A percentile compares a stretch with the other conserved stretches of the same genome.
Conservation (phyloP, 2,329 filamentous ascomycete genomes). For the Colletotrichum paranaense region DNA sequence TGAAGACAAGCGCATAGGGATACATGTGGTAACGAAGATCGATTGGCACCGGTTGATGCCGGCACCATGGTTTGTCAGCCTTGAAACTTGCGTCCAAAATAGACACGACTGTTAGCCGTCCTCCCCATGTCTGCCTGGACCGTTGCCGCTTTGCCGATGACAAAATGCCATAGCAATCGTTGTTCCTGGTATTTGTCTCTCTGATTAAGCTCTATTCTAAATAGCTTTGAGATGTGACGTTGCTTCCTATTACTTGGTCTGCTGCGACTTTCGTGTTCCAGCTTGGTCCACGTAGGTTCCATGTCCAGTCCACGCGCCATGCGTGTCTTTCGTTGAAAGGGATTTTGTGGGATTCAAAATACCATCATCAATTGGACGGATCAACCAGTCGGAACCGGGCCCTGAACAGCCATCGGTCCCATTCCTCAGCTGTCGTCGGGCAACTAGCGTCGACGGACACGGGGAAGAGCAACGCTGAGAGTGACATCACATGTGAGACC, state of each 20-base stretch:
- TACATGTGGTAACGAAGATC: not conserved
- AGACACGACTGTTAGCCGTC: not conserved
- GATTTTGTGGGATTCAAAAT: not conserved
- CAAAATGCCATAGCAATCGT: no score
- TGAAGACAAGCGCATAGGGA: not conserved
- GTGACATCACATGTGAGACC: conserved; percentile 19
- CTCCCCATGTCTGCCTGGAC: not conserved
- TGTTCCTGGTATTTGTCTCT: not conserved
- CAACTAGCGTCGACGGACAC: not conserved
- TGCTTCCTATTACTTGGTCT: not conserved
- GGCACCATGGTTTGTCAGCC: not conserved
- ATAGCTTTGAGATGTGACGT: not conserved
- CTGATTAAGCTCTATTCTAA: not conserved
- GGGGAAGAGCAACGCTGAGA: not conserved
- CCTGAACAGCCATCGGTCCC: not conserved
- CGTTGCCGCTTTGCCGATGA: not conserved
- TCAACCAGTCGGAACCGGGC: not conserved
- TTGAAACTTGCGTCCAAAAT: not conserved
- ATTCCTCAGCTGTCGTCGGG: not conserved
- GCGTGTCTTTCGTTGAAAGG: not conserved
- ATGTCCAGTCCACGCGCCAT: not conserved
- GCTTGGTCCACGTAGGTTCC: not conserved
- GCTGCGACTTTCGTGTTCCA: not conserved
- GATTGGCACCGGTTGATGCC: not conserved
- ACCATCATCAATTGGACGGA: not conserved